A percentile compares a stretch with the other conserved stretches of the same genome.
Evolutionary conservation across 495 filamentous ascomycete species (phyloP).

Genomic region (Penicillium flavigenum): DNA sequence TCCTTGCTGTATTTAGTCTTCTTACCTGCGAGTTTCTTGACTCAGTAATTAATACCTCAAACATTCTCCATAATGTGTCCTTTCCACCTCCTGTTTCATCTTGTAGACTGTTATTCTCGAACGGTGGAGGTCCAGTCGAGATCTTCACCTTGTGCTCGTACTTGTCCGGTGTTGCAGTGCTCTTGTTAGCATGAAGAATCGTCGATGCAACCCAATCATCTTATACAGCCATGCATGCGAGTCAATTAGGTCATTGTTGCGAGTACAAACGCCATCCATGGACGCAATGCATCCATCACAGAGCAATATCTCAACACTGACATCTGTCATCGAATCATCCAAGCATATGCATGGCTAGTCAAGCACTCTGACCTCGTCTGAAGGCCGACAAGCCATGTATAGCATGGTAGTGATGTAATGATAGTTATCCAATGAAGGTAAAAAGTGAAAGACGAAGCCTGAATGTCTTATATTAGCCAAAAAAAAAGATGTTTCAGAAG

Average conservation of each 20-base stretch:
- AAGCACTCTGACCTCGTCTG: background rate
- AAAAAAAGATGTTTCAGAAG: background rate
- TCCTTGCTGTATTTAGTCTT: conserved; percentile 27
- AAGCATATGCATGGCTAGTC: background rate
- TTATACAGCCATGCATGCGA: background rate
- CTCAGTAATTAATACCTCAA: conserved; percentile 26
- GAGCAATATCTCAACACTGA: background rate
- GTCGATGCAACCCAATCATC: background rate
- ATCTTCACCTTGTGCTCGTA: background rate
- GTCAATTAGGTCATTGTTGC: background rate
- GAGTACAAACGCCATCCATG: background rate
- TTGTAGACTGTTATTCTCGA: background rate
- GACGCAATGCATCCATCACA: background rate
- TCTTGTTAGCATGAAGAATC: background rate
- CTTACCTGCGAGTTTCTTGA: conserved; percentile 14
- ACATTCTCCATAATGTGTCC: conserved; percentile 13
- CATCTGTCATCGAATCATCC: background rate
- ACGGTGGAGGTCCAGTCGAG: background rate
- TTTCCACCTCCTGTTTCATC: background rate
- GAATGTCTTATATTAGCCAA: background rate
- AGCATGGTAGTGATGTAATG: background rate
- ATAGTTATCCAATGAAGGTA: background rate
- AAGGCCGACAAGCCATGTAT: background rate
- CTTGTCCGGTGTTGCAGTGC: background rate
- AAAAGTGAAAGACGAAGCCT: background rate